Evolutionary conservation across 176 grass and related monocot genomes (phyloP).

Genomic region (Canna indica): DNA sequence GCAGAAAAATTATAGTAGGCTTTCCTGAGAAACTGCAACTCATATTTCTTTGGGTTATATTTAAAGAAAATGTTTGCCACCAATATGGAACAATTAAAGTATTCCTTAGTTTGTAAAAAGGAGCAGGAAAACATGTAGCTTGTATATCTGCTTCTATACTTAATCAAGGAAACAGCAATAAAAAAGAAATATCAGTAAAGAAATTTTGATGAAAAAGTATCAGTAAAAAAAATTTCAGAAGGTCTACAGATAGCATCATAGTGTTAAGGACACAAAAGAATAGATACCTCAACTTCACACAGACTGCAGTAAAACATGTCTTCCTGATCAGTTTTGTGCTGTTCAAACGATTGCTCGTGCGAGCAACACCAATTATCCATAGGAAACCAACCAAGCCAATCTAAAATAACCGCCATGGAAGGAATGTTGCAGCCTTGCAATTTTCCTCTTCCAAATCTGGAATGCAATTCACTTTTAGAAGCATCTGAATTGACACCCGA

Average conservation of each 20-base stretch:
- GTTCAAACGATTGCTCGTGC: slow-evolving; percentile 44
- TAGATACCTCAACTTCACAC: slow-evolving; percentile 80
- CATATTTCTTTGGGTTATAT: too few species aligned
- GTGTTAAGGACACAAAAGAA: neutral
- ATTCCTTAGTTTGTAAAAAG: too few species aligned
- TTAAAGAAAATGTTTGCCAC: too few species aligned
- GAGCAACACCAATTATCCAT: slow-evolving; percentile 38
- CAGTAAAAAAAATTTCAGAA: too few species aligned
- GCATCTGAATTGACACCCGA: slow-evolving; percentile 24
- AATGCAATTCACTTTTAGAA: slow-evolving; percentile 35
- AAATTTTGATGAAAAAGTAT: neutral
- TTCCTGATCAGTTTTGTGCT: slow-evolving; percentile 56
- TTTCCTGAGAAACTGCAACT: too few species aligned
- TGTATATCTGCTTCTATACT: too few species aligned
- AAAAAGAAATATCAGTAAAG: too few species aligned
- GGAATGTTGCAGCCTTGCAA: slow-evolving; percentile 30
- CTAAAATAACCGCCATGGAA: slow-evolving; percentile 27
- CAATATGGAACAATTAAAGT: too few species aligned
- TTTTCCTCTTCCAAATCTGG: slow-evolving; percentile 33
- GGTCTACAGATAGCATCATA: too few species aligned
- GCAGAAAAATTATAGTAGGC: too few species aligned
- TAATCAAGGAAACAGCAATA: too few species aligned
- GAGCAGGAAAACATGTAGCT: too few species aligned
- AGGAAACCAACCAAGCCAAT: slow-evolving; percentile 39
- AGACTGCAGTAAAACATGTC: slow-evolving; percentile 95